Evolutionary conservation across 2,329 filamentous ascomycete species (phyloP).

Genomic region (Aspergillus ochraceus): DNA sequence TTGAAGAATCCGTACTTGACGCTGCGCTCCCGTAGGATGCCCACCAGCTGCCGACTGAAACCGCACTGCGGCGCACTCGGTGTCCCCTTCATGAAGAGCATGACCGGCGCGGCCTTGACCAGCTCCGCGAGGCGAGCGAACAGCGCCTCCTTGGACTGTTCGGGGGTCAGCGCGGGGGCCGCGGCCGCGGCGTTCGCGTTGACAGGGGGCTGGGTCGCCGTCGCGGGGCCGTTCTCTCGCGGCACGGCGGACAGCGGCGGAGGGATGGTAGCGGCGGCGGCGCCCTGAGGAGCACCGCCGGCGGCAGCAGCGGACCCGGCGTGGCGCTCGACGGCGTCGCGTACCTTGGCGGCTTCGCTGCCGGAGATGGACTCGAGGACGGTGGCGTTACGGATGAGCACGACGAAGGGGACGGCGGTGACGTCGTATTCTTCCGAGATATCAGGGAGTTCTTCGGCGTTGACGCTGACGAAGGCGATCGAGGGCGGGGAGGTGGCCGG

Average conservation of each 20-base stretch:
- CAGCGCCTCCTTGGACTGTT: slow-evolving; percentile 76
- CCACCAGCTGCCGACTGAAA: slow-evolving; percentile 88
- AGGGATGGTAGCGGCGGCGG: slow-evolving; percentile 38
- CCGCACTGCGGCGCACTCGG: slow-evolving; percentile 85
- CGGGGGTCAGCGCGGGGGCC: slow-evolving; percentile 32
- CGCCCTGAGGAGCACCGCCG: slow-evolving; percentile 27
- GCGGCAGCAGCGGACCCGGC: slow-evolving; percentile 50
- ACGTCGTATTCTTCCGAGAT: slow-evolving; percentile 92
- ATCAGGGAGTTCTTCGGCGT: slow-evolving; percentile 91
- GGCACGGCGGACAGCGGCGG: slow-evolving; percentile 42
- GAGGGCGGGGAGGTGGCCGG: slow-evolving; percentile 64
- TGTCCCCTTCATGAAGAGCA: slow-evolving; percentile 99
- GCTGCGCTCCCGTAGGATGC: slow-evolving; percentile 79
- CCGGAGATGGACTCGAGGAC: slow-evolving; percentile 85
- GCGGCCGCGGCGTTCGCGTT: slow-evolving; percentile 19
- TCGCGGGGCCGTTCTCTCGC: slow-evolving; percentile 32
- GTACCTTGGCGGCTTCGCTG: slow-evolving; percentile 82
- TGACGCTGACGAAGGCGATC: slow-evolving; percentile 83
- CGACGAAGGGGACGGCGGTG: slow-evolving; percentile 88
- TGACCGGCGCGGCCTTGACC: slow-evolving; percentile 92
- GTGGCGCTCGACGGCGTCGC: slow-evolving; percentile 80
- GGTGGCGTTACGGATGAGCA: slow-evolving; percentile 73
- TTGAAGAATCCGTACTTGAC: slow-evolving; percentile 99
- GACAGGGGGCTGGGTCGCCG: slow-evolving; percentile 32
- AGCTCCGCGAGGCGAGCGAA: slow-evolving; percentile 77